Base-by-base conservation (phyloP, 306 rosid genomes). In the Cucurbita ficifolia region DNA sequence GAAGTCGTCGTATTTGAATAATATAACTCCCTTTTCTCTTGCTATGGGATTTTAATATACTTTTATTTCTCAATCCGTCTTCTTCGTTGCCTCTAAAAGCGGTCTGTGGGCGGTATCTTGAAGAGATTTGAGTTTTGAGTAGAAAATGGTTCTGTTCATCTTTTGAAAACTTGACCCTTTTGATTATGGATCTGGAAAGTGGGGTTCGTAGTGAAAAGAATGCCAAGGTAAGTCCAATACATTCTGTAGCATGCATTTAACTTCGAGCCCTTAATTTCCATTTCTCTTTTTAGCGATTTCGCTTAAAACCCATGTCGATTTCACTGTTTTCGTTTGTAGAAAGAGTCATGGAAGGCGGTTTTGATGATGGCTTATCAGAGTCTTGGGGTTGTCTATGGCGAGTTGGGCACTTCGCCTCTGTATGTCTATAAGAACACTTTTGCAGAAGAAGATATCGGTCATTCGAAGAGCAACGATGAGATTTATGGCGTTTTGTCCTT, bases 341-440 rank as follows among this genome's bases (percentile, higher is more conserved):
- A 51, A 73, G 87, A 84, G 12, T 89, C 95, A n/a, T 94, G 99
- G 99, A 87, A 67, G 84, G 74, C 92, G 53, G 67, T 91, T 81
- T 76, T 91, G 74, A 85, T 88, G 75, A 67, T 94, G 81, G 99
- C 99, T 39, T 94, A 86, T 72, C 99, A 94, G 84, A 94, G 99
- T 50, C 87, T 94, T 10, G 99, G 99, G 49, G 97, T 94, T 18
- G 99, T 94, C 42, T 94, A 94, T 70, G 99, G 99, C 4, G 99
- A 94, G 82, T 89, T 94, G 79, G 89, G 99, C 81, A 94, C 82
- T 73, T 94, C 99, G 57, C 99, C 99, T 22, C 63, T 94, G 7
- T 94, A 94, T 70, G 99, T 94, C 0, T 91, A 82, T 79, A 83
- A 80, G 75, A 90, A 86, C 86, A 87, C 99, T 29, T 94, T 94